Base-by-base conservation (phyloP, 257 asterid genomes). In the Salvia rosmarinus region DNA sequence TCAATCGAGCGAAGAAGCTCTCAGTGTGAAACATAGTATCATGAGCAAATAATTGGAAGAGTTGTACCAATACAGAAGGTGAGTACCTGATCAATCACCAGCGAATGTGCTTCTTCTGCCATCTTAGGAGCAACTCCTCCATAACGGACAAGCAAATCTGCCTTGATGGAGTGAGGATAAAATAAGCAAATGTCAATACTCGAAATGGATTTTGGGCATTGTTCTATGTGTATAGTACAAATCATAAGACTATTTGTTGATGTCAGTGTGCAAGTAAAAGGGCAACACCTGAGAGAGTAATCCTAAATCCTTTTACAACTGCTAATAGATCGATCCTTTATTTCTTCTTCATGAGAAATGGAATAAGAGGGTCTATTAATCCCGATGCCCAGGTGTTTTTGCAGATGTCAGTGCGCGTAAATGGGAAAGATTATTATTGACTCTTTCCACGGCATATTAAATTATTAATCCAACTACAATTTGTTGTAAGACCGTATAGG, bases 121-220 rank as follows among this genome's bases (percentile, higher is more conserved):
- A 89, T 95, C 81, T 91, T 95, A 64, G 99, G 99, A 84, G 98
- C 91, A 81, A 95, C 98, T 59, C 99, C 98, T 71, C 99, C 99
- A 73, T 89, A 91, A 25, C 56, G 81, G 68, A 82, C 98, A 9
- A 95, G 96, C 87, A 95, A 82, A 71, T 91, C 98, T 62, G 91
- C 96, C 99, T 94, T 88, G 76, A 77, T 39, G 66, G 76, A 76
- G 78, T 72, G 49, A 78, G 44, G 71, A 44, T 14, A 54, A 51
- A 59, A 40, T 67, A 70, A 64, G 64, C 28, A 57, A 44, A 54
- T 54, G 47, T 4, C 71, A 74, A 28, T 59, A 52, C 50, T 44
- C 14, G 14, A 19, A n/a, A 35, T 40, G 25, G 28, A 21, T 19
- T 35, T 46, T 67, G 67, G 46, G 25, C 46, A 71, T 21, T 30